Evolutionary conservation across 2,329 filamentous ascomycete genomes (phyloP), one percentile per base, ranked within the genome.

Genomic region (Cylindrodendrum hubeiense): DNA sequence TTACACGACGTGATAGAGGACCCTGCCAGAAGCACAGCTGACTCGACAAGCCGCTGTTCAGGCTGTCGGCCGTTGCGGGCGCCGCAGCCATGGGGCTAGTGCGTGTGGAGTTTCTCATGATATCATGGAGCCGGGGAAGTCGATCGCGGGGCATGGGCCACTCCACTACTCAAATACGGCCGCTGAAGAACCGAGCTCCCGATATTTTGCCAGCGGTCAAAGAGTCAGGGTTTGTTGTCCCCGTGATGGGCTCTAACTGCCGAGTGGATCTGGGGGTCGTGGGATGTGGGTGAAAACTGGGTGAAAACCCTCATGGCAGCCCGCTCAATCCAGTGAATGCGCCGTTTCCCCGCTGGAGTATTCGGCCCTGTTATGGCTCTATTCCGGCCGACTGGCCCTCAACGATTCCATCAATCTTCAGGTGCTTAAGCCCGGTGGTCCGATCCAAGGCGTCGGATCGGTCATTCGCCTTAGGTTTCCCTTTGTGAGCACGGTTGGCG

Each of bases 101-200:
- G 54, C 41, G 53, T 30, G 44, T 51, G 52, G 60, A 55, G 60
- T 56, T 60, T 63, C 10, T 33, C 39, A 49, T 71, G 68, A 71
- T 69, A 68, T 63, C 64, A 64, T 64, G 56, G 44, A 59, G 33
- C 67, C 62, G 55, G 57, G 60, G 46, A 56, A 52, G 59, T 34
- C 37, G 63, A 64, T 64, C 66, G 60, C 64, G 61, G 65, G 60
- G 54, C 55, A 57, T 33, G 15, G 47, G 52, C 46, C 41, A 30
- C 22, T 61, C 60, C 63, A 68, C 59, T 26, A 12, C 13, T 53
- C 56, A 60, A 73, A 67, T 74, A 73, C 62, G 67, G 58, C 71
- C 71, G 71, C 17, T 49, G 60, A 72, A 63, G 57, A 60, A 67
- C 71, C 71, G 71, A 72, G 53, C 5, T 39, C 5, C 71, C 66